Percentiles rank a stretch among this genome's conserved stretches.
phyloP scores from a whole-genome alignment of 176 grass and related monocot genomes.

The Eragrostis curvula region DNA sequence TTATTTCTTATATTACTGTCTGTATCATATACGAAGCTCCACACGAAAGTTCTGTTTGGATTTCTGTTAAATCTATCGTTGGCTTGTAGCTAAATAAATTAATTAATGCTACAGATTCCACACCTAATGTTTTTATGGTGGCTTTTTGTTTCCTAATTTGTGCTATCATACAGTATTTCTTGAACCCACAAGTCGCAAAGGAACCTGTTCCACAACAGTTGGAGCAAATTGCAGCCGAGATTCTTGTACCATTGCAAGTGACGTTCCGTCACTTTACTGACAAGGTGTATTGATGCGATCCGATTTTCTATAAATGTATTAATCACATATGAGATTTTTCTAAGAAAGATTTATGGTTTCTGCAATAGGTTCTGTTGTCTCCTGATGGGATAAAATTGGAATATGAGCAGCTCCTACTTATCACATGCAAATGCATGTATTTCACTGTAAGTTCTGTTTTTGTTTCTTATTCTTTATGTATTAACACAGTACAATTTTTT shows the following conservation, averaged over 20 bases:
- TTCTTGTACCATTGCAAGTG: conserved; percentile 87
- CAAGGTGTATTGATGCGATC: conserved; percentile 59
- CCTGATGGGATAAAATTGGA: conserved; percentile 46
- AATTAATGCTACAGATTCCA: not conserved
- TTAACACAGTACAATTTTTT: conserved; percentile 7
- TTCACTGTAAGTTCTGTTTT: conserved; percentile 68
- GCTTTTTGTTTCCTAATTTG: conserved; percentile 25
- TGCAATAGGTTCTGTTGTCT: conserved; percentile 63
- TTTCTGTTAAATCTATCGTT: not conserved
- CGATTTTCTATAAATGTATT: conserved; percentile 18
- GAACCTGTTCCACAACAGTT: conserved; percentile 85
- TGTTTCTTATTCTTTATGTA: conserved; percentile 28
- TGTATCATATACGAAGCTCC: not conserved
- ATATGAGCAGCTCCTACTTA: conserved; percentile 76
- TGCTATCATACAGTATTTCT: conserved; percentile 74
- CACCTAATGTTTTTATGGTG: not conserved
- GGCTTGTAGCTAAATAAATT: conserved; percentile 6
- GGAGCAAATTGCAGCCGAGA: conserved; percentile 80
- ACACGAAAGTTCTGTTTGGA: not conserved
- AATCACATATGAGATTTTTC: conserved; percentile 7
- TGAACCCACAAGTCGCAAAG: conserved; percentile 84
- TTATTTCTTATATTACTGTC: not conserved
- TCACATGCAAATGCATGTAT: conserved; percentile 94
- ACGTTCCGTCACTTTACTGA: conserved; percentile 75
- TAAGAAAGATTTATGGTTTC: conserved; percentile 36